Conservation (phyloP, 495 filamentous ascomycete genomes). For the Penicillium canescens region DNA sequence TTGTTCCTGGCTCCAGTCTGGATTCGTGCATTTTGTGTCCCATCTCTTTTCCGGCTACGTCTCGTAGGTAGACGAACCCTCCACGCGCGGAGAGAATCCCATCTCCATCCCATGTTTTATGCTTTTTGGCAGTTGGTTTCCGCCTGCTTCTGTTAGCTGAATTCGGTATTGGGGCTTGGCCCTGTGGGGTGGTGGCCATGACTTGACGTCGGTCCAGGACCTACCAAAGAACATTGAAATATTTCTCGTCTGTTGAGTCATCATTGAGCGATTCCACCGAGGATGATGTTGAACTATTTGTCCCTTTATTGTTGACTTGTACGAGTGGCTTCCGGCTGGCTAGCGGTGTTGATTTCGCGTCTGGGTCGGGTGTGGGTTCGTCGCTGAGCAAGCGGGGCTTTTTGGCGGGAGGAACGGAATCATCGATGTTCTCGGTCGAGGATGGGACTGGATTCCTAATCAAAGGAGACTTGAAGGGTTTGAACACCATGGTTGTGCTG, state of each 20-base stretch:
- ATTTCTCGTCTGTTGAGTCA: slow-evolving; percentile 39
- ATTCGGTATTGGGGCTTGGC: background rate
- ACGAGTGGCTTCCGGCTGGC: slow-evolving; percentile 29
- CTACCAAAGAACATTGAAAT: slow-evolving; percentile 71
- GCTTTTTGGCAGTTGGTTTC: slow-evolving; percentile 74
- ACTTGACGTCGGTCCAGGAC: slow-evolving; percentile 6
- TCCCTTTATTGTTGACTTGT: slow-evolving; percentile 32
- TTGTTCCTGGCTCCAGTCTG: slow-evolving; percentile 60
- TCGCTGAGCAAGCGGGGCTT: slow-evolving; percentile 29
- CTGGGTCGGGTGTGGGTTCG: slow-evolving; percentile 7
- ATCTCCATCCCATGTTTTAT: slow-evolving; percentile 90
- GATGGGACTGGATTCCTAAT: slow-evolving; percentile 32
- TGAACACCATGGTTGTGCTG: slow-evolving; percentile 43
- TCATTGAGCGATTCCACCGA: background rate
- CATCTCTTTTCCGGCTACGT: slow-evolving; percentile 67
- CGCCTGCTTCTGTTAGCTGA: slow-evolving; percentile 50
- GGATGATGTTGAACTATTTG: slow-evolving; percentile 2
- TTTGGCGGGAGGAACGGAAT: slow-evolving; percentile 25
- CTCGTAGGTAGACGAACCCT: slow-evolving; percentile 63
- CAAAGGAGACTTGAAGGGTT: slow-evolving; percentile 46
- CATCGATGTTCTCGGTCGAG: slow-evolving; percentile 3
- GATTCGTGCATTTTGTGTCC: slow-evolving; percentile 57
- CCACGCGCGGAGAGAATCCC: slow-evolving; percentile 60
- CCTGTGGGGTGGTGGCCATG: background rate
- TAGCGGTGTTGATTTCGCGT: slow-evolving; percentile 11